A percentile compares a stretch with the other conserved stretches of the same genome.
phyloP scores from a whole-genome alignment of 441 rosid genomes.

The Eruca vesicaria region DNA sequence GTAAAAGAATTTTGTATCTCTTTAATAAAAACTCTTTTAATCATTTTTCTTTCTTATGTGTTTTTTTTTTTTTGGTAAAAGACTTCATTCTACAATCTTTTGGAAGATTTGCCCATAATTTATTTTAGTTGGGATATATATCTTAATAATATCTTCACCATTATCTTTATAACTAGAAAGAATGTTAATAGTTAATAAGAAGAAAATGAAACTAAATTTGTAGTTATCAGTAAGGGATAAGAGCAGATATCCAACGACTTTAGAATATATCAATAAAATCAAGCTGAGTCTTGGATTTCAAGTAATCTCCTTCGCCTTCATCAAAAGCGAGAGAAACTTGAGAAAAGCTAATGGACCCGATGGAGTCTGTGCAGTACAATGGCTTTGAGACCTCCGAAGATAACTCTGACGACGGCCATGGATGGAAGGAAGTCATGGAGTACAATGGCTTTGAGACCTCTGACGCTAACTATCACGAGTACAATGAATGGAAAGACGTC shows the following conservation, averaged over 20 bases:
- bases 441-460: constrained; percentile 9
- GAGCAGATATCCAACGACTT: background rate
- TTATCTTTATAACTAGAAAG: too few species aligned
- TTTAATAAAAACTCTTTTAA: too few species aligned
- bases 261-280: background rate
- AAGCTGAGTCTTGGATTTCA: background rate
- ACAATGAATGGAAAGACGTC: constrained; percentile 39
- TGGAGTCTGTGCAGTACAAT: constrained; percentile 38
- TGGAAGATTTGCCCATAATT: too few species aligned
- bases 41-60: too few species aligned
- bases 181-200: too few species aligned
- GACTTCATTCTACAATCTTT: too few species aligned
- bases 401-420: constrained; percentile 42
- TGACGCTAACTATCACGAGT: constrained; percentile 9
- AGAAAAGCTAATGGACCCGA: constrained; percentile 40
- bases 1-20: too few species aligned
- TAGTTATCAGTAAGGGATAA: background rate
- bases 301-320: background rate
- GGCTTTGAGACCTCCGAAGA: constrained; percentile 21
- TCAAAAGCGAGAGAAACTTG: background rate
- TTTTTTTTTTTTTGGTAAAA: too few species aligned
- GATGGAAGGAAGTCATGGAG: constrained; percentile 46
- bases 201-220: too few species aligned
- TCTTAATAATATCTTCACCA: too few species aligned
- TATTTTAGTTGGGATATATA: too few species aligned